phyloP scores from a whole-genome alignment of 2,329 filamentous ascomycete genomes.

The Talaromyces sp. region DNA sequence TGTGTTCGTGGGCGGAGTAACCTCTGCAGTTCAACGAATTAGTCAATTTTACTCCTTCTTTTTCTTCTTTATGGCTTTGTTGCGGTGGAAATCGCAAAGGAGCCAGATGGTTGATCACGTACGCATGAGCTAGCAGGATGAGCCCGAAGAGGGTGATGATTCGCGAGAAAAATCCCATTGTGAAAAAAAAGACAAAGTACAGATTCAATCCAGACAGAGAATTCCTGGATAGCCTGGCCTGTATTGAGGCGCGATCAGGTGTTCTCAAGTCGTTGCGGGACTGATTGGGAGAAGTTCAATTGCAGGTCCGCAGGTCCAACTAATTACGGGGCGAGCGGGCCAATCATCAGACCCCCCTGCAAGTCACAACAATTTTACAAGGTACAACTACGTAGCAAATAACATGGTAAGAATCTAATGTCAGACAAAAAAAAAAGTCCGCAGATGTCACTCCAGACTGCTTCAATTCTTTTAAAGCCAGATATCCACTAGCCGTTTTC shows the following conservation, averaged over 20 bases:
- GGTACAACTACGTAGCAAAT: neutral
- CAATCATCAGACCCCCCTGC: neutral
- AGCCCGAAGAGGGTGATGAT: slow-evolving; percentile 68
- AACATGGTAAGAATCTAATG: too few species aligned
- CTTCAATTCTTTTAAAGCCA: neutral
- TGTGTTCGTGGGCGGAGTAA: slow-evolving; percentile 94
- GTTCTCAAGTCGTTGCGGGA: neutral
- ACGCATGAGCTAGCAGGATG: slow-evolving; percentile 81
- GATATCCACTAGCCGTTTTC: slow-evolving; percentile 8
- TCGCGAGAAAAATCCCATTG: slow-evolving; percentile 68
- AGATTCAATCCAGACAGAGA: neutral
- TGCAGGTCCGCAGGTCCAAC: neutral
- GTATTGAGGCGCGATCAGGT: neutral
- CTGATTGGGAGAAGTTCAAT: neutral
- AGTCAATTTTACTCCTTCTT: neutral
- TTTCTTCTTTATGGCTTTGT: neutral
- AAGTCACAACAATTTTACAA: too few species aligned
- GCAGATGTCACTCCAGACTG: neutral
- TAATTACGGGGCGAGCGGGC: neutral
- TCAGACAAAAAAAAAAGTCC: neutral
- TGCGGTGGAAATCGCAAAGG: neutral
- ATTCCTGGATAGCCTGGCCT: neutral
- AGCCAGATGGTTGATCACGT: slow-evolving; percentile 34
- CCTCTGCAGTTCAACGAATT: slow-evolving; percentile 54
- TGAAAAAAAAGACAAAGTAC: neutral